These are phyloP conservation scores for Hypocreales sp. DNA, from an alignment of 2,329 filamentous ascomycete genomes.

Conservation along the genomic window DNA sequence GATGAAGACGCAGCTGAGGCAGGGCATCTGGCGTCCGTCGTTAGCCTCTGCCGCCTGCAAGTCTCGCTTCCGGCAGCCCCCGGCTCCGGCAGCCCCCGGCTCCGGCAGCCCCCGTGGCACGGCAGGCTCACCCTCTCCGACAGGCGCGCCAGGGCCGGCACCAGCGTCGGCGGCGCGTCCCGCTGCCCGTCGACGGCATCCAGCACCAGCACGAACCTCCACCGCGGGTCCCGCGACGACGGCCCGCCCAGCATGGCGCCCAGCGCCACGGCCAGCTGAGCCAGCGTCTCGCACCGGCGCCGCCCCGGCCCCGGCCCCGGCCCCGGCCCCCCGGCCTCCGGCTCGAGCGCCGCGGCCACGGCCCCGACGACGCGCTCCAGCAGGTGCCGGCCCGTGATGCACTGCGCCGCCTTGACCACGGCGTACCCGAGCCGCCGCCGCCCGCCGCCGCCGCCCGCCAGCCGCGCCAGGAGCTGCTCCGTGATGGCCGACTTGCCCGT, in stretches of 20 bases:
- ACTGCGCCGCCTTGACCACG: conserved; percentile 56
- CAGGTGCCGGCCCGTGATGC: conserved; percentile 63
- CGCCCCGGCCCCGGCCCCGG: conserved; percentile 14
- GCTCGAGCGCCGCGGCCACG: conserved; percentile 35
- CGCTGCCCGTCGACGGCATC: conserved; percentile 77
- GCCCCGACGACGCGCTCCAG: conserved; percentile 54
- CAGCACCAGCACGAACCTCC: conserved; percentile 67
- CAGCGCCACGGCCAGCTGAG: conserved; percentile 60
- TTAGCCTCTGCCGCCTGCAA: conserved; percentile 1
- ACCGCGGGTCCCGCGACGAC: conserved; percentile 16
- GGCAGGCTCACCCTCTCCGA: conserved; percentile 55
- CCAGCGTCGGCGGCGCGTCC: conserved; percentile 62
- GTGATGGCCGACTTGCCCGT: conserved; percentile 73
- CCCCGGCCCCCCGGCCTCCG: conserved; percentile 13
- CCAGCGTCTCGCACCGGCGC: conserved; percentile 64
- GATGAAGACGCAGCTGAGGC: conserved; percentile 62
- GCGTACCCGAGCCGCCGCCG: conserved; percentile 33
- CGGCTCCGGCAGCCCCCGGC: neutral
- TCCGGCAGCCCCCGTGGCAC: neutral
- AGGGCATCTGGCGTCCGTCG: conserved; percentile 48
- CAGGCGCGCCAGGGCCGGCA: conserved; percentile 68
- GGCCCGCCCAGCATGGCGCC: conserved; percentile 41
- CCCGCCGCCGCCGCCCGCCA: conserved; percentile 7
- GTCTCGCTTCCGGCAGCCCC: no score
- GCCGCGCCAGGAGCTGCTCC: conserved; percentile 23